Evolutionary conservation across 768 basidiomycete species (phyloP).

Genomic region (Hericium alpestre): DNA sequence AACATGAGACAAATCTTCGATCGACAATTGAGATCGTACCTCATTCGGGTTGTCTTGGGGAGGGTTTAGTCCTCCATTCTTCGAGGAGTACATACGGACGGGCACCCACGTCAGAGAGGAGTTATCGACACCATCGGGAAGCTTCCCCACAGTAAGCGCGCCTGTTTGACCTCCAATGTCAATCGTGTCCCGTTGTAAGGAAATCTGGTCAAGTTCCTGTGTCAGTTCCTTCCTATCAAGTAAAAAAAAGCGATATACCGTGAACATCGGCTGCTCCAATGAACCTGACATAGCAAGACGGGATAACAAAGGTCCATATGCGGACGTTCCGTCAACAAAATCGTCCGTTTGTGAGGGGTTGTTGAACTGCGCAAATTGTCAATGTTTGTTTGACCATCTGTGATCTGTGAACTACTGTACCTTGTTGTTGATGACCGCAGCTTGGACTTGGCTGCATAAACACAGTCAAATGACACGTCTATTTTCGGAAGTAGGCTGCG

Average conservation of each 20-base stretch:
- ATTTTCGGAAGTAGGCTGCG: neutral
- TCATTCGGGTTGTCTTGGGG: constrained; percentile 50
- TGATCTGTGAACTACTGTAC: neutral
- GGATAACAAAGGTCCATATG: constrained; percentile 24
- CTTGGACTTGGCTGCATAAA: constrained; percentile 4
- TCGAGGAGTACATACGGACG: constrained; percentile 41
- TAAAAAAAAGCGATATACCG: constrained; percentile 19
- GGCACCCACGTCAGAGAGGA: constrained; percentile 56
- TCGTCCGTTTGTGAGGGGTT: constrained; percentile 5
- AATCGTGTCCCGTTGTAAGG: constrained; percentile 60
- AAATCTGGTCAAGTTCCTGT: constrained; percentile 10
- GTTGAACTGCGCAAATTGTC: constrained; percentile 5
- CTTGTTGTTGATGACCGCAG: constrained; percentile 2
- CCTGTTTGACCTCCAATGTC: constrained; percentile 62
- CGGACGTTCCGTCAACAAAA: constrained; percentile 3
- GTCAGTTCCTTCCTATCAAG: too few relatives aligned
- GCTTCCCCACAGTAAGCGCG: constrained; percentile 51
- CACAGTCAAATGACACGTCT: neutral
- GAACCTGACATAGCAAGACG: constrained; percentile 23
- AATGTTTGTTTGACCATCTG: neutral
- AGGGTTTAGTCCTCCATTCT: constrained; percentile 43
- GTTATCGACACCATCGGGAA: constrained; percentile 41
- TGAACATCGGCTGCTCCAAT: constrained; percentile 33
- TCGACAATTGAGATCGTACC: constrained; percentile 23
- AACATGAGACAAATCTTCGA: too few relatives aligned